These are phyloP conservation scores for Spencermartinsiella ligniputridi DNA, from an alignment of 1,139 yeast genomes.

Conservation along the genomic window DNA sequence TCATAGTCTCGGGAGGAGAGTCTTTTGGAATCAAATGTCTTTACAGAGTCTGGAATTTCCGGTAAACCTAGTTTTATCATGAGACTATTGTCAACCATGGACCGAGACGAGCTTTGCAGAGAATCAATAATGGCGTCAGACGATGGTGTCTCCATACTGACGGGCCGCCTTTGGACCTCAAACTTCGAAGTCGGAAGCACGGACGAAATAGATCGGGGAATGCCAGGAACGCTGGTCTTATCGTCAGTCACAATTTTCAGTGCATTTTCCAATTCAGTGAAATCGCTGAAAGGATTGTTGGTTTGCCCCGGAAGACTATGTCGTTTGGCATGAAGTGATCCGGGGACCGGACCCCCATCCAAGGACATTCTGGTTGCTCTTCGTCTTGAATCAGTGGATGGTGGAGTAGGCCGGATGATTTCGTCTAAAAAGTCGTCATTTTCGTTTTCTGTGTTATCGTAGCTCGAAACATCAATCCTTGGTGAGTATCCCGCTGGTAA, in stretches of 20 bases:
- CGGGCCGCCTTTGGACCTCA: neutral
- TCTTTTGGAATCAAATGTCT: slow-evolving; percentile 38
- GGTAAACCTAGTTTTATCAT: slow-evolving; percentile 33
- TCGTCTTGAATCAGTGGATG: neutral
- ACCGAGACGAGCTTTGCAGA: slow-evolving; percentile 22
- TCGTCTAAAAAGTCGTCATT: neutral
- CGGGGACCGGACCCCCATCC: neutral
- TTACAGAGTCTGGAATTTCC: slow-evolving; percentile 29
- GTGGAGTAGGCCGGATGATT: neutral
- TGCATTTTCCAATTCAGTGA: slow-evolving; percentile 3
- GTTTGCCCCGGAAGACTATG: neutral
- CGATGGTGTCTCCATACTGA: neutral
- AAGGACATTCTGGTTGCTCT: neutral
- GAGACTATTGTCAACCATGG: slow-evolving; percentile 24
- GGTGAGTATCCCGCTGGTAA: neutral
- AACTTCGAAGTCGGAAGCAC: neutral
- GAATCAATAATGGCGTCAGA: slow-evolving; percentile 12
- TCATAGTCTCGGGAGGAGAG: slow-evolving; percentile 38
- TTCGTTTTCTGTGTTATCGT: neutral
- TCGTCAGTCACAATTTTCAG: neutral
- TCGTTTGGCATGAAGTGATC: neutral
- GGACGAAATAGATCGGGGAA: neutral
- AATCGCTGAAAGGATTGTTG: neutral
- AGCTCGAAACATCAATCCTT: too few relatives aligned
- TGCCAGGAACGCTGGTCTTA: neutral